A percentile compares a stretch with the other conserved stretches of the same genome.
These are phyloP conservation scores for Ogataea siamensis DNA, from an alignment of 805 yeast species.

Conservation along the genomic window DNA sequence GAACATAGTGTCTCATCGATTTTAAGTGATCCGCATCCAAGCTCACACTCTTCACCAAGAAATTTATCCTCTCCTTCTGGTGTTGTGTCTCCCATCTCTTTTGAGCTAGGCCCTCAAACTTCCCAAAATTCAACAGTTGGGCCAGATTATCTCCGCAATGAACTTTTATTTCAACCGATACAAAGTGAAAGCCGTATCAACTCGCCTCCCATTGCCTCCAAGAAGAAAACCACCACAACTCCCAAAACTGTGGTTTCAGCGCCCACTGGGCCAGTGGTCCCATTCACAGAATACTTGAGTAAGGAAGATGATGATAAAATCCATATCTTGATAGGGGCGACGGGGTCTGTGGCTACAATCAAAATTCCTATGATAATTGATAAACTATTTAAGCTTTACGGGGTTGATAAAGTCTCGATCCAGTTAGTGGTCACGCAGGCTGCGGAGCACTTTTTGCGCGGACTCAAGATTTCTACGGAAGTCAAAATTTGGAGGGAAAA, in stretches of 20 bases:
- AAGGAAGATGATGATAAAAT: conserved; percentile 80
- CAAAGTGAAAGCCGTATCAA: neutral
- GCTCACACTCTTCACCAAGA: conserved; percentile 6
- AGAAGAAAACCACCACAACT: conserved; percentile 33
- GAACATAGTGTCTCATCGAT: conserved; percentile 1
- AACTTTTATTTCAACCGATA: neutral
- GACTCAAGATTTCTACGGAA: conserved; percentile 55
- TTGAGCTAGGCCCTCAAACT: conserved; percentile 19
- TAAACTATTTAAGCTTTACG: conserved; percentile 77
- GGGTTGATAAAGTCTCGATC: conserved; percentile 68
- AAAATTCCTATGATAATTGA: conserved; percentile 88
- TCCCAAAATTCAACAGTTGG: conserved; percentile 1
- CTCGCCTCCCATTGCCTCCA: conserved; percentile 16
- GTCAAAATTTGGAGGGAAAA: conserved; percentile 88
- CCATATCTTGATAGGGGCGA: conserved; percentile 87
- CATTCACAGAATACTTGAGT: conserved; percentile 69
- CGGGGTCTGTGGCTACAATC: conserved; percentile 96
- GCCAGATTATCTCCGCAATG: neutral
- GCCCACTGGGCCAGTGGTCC: conserved; percentile 64
- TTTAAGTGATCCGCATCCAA: conserved; percentile 3
- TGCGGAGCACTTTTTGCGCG: conserved; percentile 75
- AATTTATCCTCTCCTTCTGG: conserved; percentile 10
- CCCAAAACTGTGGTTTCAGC: conserved; percentile 53
- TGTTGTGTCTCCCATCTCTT: conserved; percentile 20
- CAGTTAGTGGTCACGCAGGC: conserved; percentile 83